These are phyloP conservation scores for Volvox carteri DNA, from an alignment of 163 green algal genomes.

Conservation along the genomic window DNA sequence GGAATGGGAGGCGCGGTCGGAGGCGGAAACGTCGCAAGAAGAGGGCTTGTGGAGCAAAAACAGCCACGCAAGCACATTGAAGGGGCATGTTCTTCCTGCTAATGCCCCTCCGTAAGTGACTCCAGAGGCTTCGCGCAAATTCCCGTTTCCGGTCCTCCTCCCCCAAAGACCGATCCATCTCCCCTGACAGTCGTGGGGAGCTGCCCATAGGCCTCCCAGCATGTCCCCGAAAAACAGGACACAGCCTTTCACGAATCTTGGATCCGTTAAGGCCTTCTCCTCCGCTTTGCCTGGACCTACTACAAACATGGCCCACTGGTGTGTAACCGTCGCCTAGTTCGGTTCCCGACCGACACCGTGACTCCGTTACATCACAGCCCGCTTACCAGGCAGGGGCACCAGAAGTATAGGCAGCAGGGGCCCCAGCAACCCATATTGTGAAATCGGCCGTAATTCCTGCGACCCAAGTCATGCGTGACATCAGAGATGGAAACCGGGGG, in stretches of 20 bases:
- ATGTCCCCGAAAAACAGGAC: no score
- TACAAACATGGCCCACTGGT: no score
- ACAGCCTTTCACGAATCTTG: no score
- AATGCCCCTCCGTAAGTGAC: neutral
- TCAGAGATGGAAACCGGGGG: neutral
- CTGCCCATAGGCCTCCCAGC: no score
- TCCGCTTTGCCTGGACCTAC: no score
- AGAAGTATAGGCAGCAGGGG: constrained; percentile 42
- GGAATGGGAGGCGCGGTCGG: neutral
- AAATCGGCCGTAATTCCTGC: constrained; percentile 16
- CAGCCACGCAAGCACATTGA: neutral
- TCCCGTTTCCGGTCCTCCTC: neutral
- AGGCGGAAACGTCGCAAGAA: neutral
- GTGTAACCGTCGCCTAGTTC: no score
- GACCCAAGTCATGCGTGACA: neutral
- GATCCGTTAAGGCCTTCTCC: no score
- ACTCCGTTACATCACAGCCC: no score
- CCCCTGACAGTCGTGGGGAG: no score
- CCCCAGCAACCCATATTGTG: constrained; percentile 11
- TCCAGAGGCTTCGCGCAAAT: neutral
- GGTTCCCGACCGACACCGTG: no score
- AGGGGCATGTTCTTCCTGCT: neutral
- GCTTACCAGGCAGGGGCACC: constrained; percentile 30
- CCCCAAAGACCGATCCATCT: no score
- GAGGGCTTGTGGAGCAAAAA: neutral